phyloP scores from a whole-genome alignment of 2,329 filamentous ascomycete species.

The Leptographium procerum region DNA sequence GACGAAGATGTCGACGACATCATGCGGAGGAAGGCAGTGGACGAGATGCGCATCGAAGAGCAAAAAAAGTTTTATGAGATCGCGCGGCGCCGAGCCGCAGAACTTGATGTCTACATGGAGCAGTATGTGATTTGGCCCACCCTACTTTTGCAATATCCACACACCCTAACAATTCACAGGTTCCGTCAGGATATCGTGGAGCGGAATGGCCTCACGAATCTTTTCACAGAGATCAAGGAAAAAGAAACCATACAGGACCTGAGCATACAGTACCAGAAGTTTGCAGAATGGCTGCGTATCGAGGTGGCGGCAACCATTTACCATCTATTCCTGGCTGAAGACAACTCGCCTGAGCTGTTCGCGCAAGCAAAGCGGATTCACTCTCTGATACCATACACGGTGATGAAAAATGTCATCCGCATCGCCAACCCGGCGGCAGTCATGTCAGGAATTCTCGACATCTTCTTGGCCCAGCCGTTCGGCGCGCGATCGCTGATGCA shows the following conservation, averaged over 20 bases:
- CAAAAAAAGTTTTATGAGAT: constrained; percentile 94
- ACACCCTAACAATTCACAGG: constrained; percentile 20
- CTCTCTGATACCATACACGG: constrained; percentile 81
- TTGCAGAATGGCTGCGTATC: constrained; percentile 95
- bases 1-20: constrained; percentile 82
- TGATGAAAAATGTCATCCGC: constrained; percentile 93
- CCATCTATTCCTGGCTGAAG: constrained; percentile 92
- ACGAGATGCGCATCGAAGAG: constrained; percentile 81
- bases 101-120: constrained; percentile 97
- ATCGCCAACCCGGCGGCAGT: constrained; percentile 94
- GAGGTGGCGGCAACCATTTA: constrained; percentile 95
- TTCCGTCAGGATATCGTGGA: constrained; percentile 59
- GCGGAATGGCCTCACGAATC: constrained; percentile 72
- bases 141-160: not conserved
- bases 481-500: constrained; percentile 84
- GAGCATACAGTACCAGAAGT: constrained; percentile 93
- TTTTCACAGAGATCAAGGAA: constrained; percentile 86
- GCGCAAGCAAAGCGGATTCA: constrained; percentile 90
- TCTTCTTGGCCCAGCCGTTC: constrained; percentile 93
- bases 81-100: constrained; percentile 75
- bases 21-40: constrained; percentile 64
- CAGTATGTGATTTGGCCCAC: constrained; percentile 41
- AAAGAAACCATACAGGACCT: constrained; percentile 81
- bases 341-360: constrained; percentile 94
- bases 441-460: constrained; percentile 88